Evolutionary conservation across 1,284 basidiomycete species (phyloP).

Genomic region (Fomitopsis pinicola): DNA sequence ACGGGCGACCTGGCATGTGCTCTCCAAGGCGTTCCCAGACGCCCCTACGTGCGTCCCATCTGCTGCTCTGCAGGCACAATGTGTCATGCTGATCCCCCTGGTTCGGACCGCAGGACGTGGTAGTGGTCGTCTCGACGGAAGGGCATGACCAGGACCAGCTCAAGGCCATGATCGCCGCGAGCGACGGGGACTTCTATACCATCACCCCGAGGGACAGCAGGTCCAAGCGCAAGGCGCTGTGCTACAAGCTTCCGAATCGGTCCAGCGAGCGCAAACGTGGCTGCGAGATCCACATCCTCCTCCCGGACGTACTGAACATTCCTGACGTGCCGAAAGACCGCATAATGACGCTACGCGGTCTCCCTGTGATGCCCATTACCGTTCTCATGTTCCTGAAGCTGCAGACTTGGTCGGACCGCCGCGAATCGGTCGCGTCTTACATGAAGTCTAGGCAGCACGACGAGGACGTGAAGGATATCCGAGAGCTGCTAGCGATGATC

Average conservation of each 20-base stretch:
- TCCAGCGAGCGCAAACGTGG: conserved; percentile 11
- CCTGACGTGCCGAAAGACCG: conserved; percentile 30
- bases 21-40: conserved; percentile 16
- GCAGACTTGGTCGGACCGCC: conserved; percentile 47
- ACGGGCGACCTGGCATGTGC: conserved; percentile 18
- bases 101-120: conserved; percentile 40
- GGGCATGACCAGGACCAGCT: conserved; percentile 33
- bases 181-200: conserved; percentile 25
- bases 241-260: conserved; percentile 29
- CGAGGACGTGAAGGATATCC: conserved; percentile 45
- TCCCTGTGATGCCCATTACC: conserved; percentile 43
- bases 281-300: conserved; percentile 51
- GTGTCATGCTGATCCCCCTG: not conserved
- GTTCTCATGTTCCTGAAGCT: conserved; percentile 45
- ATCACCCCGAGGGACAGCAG: conserved; percentile 27
- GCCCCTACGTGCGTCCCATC: conserved; percentile 13
- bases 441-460: conserved; percentile 27
- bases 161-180: conserved; percentile 34
- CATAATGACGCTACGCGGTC: conserved; percentile 24
- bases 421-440: conserved; percentile 25
- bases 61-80: too few relatives aligned
- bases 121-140: conserved; percentile 41
- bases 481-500: conserved; percentile 35
- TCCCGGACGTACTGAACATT: conserved; percentile 42
- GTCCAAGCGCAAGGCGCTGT: conserved; percentile 43